Evolutionary conservation across 2,329 filamentous ascomycete genomes (phyloP).

Genomic region (Eutypa lata): DNA sequence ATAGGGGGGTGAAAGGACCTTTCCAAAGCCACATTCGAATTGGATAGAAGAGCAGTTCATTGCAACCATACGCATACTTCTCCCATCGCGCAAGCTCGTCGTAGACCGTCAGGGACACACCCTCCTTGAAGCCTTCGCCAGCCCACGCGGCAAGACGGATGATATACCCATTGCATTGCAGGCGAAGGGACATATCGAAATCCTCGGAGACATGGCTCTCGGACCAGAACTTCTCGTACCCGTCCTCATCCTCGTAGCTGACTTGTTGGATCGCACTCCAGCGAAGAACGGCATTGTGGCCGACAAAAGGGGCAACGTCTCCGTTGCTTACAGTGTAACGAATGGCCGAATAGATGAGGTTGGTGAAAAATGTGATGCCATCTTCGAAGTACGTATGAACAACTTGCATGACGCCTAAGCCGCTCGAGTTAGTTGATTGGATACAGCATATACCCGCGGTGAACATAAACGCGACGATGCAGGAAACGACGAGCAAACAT

Average conservation of each 20-base stretch:
- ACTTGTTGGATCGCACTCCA: conserved; percentile 64
- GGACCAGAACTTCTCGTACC: conserved; percentile 68
- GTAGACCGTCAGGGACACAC: conserved; percentile 70
- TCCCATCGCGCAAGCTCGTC: conserved; percentile 71
- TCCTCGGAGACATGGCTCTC: conserved; percentile 75
- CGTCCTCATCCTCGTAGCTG: conserved; percentile 53
- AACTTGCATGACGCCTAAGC: conserved; percentile 69
- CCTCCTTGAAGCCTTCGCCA: conserved; percentile 68
- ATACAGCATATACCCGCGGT: too few relatives aligned
- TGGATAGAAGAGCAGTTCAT: conserved; percentile 68
- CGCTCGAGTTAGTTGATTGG: neutral
- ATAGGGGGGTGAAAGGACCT: conserved; percentile 64
- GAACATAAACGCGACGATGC: too few relatives aligned
- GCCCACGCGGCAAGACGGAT: conserved; percentile 69
- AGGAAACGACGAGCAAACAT: too few relatives aligned
- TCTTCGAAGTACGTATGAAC: conserved; percentile 71
- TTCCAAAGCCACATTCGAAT: conserved; percentile 58
- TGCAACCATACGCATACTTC: conserved; percentile 71
- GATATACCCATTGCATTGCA: conserved; percentile 66
- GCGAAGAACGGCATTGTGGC: conserved; percentile 72
- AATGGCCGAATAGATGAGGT: conserved; percentile 73
- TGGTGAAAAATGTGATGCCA: conserved; percentile 71
- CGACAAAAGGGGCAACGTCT: conserved; percentile 72
- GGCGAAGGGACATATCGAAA: conserved; percentile 70
- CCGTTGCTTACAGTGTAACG: conserved; percentile 67